phyloP scores from a whole-genome alignment of 345 rosid species.

The Salix brachista region DNA sequence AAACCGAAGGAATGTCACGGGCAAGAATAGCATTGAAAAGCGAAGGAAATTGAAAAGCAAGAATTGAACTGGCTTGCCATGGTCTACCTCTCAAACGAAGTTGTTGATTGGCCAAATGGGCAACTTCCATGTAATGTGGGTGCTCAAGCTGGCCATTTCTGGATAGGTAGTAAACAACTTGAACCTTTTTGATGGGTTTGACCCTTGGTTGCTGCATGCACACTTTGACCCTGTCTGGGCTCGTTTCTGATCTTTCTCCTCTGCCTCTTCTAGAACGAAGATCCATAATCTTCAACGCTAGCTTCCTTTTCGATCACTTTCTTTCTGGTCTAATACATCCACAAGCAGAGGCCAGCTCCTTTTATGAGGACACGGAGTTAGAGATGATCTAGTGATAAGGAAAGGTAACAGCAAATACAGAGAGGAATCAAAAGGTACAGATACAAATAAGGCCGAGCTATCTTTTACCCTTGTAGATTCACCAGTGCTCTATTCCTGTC shows the following conservation, averaged over 20 bases:
- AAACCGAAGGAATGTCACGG: neutral
- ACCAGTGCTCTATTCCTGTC: no score
- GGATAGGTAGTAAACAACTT: constrained; percentile 78
- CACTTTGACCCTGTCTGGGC: constrained; percentile 43
- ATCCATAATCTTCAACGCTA: constrained; percentile 20
- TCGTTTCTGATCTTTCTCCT: constrained; percentile 27
- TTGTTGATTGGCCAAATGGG: constrained; percentile 54
- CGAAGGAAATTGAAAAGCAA: neutral
- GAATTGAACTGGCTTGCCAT: no score
- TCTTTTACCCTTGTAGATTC: neutral
- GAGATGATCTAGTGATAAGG: neutral
- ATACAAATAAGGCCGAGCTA: no score
- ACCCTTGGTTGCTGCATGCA: constrained; percentile 23
- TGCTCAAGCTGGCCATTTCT: constrained; percentile 91
- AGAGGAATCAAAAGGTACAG: neutral
- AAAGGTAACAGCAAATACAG: neutral
- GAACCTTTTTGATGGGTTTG: constrained; percentile 45
- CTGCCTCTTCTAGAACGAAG: constrained; percentile 33
- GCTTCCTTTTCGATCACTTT: neutral
- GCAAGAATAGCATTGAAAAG: neutral
- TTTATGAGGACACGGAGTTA: neutral
- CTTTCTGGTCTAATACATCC: neutral
- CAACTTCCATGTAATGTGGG: constrained; percentile 83
- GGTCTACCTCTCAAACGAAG: constrained; percentile 73
- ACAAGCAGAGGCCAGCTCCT: neutral